Evolutionary conservation across 495 filamentous ascomycete species (phyloP).

Genomic region (Viridothelium virens): DNA sequence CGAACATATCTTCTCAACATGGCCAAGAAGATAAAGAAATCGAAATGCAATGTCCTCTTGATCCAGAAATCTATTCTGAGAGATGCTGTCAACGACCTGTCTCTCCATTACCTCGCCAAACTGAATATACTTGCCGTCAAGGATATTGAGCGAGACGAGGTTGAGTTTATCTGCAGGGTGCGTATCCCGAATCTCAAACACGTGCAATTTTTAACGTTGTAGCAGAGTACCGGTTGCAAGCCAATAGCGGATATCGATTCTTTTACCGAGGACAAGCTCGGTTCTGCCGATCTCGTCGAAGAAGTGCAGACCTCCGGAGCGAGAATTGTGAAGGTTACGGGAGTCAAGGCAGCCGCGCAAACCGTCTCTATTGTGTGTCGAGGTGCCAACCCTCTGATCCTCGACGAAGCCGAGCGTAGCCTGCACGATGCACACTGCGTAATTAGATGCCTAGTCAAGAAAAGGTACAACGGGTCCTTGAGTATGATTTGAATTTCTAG

Average conservation of each 20-base stretch:
- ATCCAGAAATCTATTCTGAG: constrained; percentile 98
- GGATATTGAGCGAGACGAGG: constrained; percentile 96
- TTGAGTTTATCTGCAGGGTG: constrained; percentile 95
- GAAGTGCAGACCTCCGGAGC: constrained; percentile 81
- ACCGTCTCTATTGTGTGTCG: constrained; percentile 91
- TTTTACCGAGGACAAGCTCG: constrained; percentile 98
- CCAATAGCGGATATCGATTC: constrained; percentile 97
- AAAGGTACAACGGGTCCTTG: constrained; percentile 41
- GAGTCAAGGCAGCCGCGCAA: constrained; percentile 71
- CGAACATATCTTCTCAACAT: constrained; percentile 95
- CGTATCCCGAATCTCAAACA: not conserved
- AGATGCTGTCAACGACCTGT: constrained; percentile 95
- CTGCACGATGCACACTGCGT: constrained; percentile 97
- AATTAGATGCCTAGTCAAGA: constrained; percentile 96
- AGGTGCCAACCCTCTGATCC: constrained; percentile 87
- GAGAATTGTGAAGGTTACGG: constrained; percentile 88
- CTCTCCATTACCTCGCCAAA: constrained; percentile 93
- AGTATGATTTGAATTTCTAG: constrained; percentile 29
- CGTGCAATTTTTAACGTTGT: constrained; percentile 7
- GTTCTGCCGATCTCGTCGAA: constrained; percentile 89
- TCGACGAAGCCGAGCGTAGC: constrained; percentile 93
- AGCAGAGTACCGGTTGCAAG: constrained; percentile 84
- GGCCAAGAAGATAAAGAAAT: constrained; percentile 99
- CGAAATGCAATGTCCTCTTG: constrained; percentile 96
- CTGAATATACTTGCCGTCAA: constrained; percentile 92